phyloP scores from a whole-genome alignment of 441 rosid genomes.

The Flueggea neowawraea region DNA sequence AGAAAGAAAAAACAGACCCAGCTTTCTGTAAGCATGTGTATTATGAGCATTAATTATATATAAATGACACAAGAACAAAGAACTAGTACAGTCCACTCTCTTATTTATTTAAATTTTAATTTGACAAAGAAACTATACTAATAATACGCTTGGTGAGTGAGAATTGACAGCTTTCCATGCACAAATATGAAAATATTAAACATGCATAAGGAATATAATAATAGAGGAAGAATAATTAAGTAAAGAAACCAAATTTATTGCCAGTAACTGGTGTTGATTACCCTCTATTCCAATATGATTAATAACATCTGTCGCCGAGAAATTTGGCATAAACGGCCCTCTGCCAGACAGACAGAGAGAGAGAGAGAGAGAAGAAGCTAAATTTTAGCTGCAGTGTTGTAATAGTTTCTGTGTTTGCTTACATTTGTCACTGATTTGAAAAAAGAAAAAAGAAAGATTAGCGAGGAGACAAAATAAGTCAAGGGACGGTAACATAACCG shows the following conservation, averaged over 20 bases:
- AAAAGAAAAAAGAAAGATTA: too few species aligned
- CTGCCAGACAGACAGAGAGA: background rate
- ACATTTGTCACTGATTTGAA: slow-evolving; percentile 7
- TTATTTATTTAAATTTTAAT: background rate
- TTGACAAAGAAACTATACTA: background rate
- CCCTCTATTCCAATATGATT: slow-evolving; percentile 29
- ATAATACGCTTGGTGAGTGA: slow-evolving; percentile 10
- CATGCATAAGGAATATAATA: background rate
- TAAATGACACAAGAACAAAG: slow-evolving; percentile 32
- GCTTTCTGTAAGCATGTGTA: slow-evolving; percentile 43
- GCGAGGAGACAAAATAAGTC: background rate
- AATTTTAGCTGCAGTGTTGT: background rate
- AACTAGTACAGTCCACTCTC: background rate
- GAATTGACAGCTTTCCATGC: slow-evolving; percentile 17
- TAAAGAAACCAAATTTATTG: slow-evolving; percentile 14
- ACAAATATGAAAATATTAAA: background rate
- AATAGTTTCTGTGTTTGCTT: background rate
- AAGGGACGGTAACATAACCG: background rate
- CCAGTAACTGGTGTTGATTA: slow-evolving; percentile 21
- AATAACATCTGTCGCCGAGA: slow-evolving; percentile 74
- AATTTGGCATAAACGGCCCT: slow-evolving; percentile 16
- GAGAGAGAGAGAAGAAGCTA: slow-evolving; percentile 4
- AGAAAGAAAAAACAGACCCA: slow-evolving; percentile 22
- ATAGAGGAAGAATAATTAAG: slow-evolving; percentile 5
- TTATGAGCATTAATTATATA: slow-evolving; percentile 66